Conservation (phyloP, 2,329 filamentous ascomycete genomes). For the Monosporascus sp. region DNA sequence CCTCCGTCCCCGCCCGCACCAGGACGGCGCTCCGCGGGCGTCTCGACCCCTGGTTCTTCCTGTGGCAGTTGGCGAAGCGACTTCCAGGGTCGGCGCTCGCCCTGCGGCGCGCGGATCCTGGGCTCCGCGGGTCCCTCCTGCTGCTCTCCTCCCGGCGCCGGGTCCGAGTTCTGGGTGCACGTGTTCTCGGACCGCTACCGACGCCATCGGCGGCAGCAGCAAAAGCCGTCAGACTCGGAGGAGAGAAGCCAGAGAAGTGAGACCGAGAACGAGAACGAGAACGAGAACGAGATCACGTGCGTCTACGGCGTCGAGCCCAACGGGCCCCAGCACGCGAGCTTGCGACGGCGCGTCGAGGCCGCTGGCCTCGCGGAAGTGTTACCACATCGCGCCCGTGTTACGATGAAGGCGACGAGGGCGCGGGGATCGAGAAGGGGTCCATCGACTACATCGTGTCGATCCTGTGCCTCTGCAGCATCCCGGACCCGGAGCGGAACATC, state of each 20-base stretch:
- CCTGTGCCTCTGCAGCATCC: constrained; percentile 60
- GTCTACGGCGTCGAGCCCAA: constrained; percentile 65
- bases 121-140: constrained; percentile 2
- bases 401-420: too few relatives aligned
- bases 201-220: constrained; percentile 1
- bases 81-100: constrained; percentile 45
- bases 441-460: constrained; percentile 57
- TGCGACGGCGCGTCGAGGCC: constrained; percentile 42
- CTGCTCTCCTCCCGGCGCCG: constrained; percentile 43
- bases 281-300: constrained; percentile 28
- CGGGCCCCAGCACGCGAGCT: constrained; percentile 40
- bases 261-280: background rate
- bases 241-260: constrained; percentile 5
- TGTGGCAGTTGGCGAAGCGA: constrained; percentile 42
- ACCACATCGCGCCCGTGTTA: constrained; percentile 55
- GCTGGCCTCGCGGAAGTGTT: constrained; percentile 54
- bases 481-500: constrained; percentile 52
- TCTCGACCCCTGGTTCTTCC: constrained; percentile 47
- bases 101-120: constrained; percentile 33
- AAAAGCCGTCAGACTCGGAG: constrained; percentile 1
- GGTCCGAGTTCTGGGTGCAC: constrained; percentile 55
- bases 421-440: constrained; percentile 40
- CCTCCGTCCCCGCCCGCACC: constrained; percentile 12
- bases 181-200: constrained; percentile 33
- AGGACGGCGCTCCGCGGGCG: constrained; percentile 28